These are phyloP conservation scores for Sphagnum magellanicum DNA, from an alignment of 228 moss, liverwort and hornwort genomes.

Conservation along the genomic window DNA sequence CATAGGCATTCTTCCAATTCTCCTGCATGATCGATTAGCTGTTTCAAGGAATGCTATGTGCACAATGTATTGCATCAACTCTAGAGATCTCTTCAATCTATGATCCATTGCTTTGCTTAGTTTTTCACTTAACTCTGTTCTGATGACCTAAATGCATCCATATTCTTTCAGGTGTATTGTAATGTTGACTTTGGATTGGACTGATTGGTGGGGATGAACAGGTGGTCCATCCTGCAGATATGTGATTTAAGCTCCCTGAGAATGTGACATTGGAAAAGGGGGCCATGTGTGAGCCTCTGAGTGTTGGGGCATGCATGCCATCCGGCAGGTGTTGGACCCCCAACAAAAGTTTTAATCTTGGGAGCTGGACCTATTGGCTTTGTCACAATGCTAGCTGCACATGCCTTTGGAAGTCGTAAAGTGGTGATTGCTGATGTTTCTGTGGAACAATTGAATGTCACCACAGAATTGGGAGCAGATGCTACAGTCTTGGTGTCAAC, in stretches of 20 bases:
- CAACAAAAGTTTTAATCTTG: slow-evolving; percentile 59
- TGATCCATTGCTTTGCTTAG: too few relatives aligned
- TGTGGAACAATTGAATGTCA: slow-evolving; percentile 45
- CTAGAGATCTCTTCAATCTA: too few relatives aligned
- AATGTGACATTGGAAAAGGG: slow-evolving; percentile 79
- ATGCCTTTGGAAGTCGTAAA: slow-evolving; percentile 69
- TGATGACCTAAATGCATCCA: too few relatives aligned
- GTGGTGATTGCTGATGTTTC: slow-evolving; percentile 64
- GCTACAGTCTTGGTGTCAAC: slow-evolving; percentile 46
- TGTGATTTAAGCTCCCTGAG: slow-evolving; percentile 86
- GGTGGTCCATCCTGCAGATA: slow-evolving; percentile 74
- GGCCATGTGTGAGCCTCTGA: slow-evolving; percentile 92
- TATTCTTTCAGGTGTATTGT: too few relatives aligned
- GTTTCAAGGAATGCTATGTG: too few relatives aligned
- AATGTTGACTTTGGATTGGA: too few relatives aligned
- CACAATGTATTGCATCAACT: too few relatives aligned
- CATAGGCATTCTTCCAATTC: too few relatives aligned
- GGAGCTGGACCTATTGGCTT: slow-evolving; percentile 90
- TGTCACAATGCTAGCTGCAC: slow-evolving; percentile 63
- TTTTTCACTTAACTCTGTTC: too few relatives aligned
- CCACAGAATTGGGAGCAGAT: slow-evolving; percentile 59
- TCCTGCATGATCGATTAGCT: too few relatives aligned
- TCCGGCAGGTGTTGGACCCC: slow-evolving; percentile 56
- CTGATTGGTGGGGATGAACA: slow-evolving; percentile 9
- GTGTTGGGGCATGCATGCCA: slow-evolving; percentile 77